Percentiles rank a stretch among this genome's conserved stretches.
Conservation (phyloP, 371 early-diverging fungal genomes). For the Lichtheimia ornata region DNA sequence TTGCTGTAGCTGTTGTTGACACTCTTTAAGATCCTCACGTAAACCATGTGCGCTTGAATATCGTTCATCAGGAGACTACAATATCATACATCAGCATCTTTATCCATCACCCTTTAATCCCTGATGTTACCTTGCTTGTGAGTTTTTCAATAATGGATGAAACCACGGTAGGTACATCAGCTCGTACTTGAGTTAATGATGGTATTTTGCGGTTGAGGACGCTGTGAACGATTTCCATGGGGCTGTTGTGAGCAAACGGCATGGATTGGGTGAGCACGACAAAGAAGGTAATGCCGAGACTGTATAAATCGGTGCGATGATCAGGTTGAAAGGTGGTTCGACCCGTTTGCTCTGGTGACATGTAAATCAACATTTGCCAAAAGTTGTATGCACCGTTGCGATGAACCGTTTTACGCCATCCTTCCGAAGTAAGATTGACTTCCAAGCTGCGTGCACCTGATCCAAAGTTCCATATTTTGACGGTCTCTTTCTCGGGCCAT, state of each 20-base stretch:
- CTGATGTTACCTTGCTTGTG: constrained; percentile 51
- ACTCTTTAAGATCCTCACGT: constrained; percentile 56
- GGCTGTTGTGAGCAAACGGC: constrained; percentile 52
- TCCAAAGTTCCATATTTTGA: constrained; percentile 51
- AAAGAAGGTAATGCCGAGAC: constrained; percentile 56
- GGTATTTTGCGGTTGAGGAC: constrained; percentile 55
- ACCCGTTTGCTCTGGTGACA: constrained; percentile 65
- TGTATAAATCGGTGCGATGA: constrained; percentile 63
- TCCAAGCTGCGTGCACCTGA: constrained; percentile 43
- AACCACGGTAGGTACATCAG: constrained; percentile 50
- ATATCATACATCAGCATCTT: background rate
- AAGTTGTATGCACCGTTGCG: constrained; percentile 32
- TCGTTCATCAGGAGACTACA: constrained; percentile 60
- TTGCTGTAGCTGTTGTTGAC: constrained; percentile 37
- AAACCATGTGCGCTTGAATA: constrained; percentile 62
- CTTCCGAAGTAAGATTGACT: constrained; percentile 43
- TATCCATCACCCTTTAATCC: background rate
- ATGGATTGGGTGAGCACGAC: constrained; percentile 49
- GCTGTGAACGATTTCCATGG: constrained; percentile 61
- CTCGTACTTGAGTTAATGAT: constrained; percentile 38
- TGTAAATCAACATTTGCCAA: constrained; percentile 39
- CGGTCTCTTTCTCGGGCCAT: constrained; percentile 35
- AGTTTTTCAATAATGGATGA: constrained; percentile 58
- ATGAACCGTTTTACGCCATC: constrained; percentile 46
- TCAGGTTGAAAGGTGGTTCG: constrained; percentile 62